These are phyloP conservation scores for Silybum marianum DNA, from an alignment of 129 eudicot species.

Conservation along the genomic window DNA sequence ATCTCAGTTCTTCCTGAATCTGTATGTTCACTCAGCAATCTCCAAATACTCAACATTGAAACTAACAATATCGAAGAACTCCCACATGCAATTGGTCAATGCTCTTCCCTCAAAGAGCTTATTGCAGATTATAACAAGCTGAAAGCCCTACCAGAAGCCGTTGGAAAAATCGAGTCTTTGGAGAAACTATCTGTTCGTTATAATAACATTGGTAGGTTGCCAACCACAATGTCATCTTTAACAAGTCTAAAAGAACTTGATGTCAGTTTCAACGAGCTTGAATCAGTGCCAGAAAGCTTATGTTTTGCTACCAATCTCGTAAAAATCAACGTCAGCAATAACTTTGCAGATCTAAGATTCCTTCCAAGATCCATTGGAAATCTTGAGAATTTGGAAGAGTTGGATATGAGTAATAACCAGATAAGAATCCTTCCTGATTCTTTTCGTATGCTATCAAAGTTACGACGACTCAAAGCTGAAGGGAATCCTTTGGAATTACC, in stretches of 20 bases:
- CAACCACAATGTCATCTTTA: slow-evolving; percentile 78
- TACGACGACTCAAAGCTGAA: slow-evolving; percentile 68
- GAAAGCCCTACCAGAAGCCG: slow-evolving; percentile 90
- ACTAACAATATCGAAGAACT: slow-evolving; percentile 84
- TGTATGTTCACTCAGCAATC: slow-evolving; percentile 63
- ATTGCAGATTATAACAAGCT: slow-evolving; percentile 84
- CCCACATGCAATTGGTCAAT: slow-evolving; percentile 71
- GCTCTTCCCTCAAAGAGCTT: slow-evolving; percentile 75
- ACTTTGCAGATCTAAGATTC: slow-evolving; percentile 74
- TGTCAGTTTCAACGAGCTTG: slow-evolving; percentile 87
- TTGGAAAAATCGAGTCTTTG: slow-evolving; percentile 64
- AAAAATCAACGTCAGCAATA: slow-evolving; percentile 79
- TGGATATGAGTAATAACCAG: slow-evolving; percentile 80
- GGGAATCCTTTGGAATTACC: slow-evolving; percentile 88
- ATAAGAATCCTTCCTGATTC: slow-evolving; percentile 83
- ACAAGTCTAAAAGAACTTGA: slow-evolving; percentile 68
- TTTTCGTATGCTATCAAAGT: slow-evolving; percentile 55
- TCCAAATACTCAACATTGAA: slow-evolving; percentile 64
- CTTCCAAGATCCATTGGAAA: slow-evolving; percentile 95
- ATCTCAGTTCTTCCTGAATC: slow-evolving; percentile 63
- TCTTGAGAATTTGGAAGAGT: slow-evolving; percentile 83
- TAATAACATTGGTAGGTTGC: slow-evolving; percentile 70
- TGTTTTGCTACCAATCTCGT: slow-evolving; percentile 82
- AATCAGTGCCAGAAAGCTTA: slow-evolving; percentile 80
- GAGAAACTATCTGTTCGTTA: slow-evolving; percentile 70